A percentile compares a stretch with the other conserved stretches of the same genome.
Evolutionary conservation across 495 filamentous ascomycete species (phyloP).

Genomic region (Penicillium alfredii): DNA sequence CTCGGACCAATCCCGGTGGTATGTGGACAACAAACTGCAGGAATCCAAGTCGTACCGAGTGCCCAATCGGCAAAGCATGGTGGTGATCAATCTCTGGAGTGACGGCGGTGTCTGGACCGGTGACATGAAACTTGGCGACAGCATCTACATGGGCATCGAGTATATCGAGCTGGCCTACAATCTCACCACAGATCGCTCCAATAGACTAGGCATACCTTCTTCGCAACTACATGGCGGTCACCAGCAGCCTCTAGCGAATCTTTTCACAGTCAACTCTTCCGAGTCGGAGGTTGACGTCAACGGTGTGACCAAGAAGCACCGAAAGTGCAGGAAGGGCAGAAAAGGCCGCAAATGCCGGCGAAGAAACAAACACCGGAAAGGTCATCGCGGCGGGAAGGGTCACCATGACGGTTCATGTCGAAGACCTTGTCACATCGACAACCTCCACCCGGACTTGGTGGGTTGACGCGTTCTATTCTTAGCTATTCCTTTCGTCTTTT

Average conservation of each 20-base stretch:
- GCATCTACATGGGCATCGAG: constrained; percentile 63
- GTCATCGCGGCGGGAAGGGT: constrained; percentile 3
- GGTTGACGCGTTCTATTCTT: constrained; percentile 7
- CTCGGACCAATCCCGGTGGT: constrained; percentile 57
- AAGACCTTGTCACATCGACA: constrained; percentile 17
- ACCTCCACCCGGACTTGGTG: constrained; percentile 6
- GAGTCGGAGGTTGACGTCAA: background rate
- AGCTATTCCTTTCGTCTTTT: background rate
- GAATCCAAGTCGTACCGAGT: constrained; percentile 57
- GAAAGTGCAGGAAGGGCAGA: constrained; percentile 11
- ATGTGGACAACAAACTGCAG: constrained; percentile 51
- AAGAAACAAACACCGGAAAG: constrained; percentile 2
- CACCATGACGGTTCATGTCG: constrained; percentile 2
- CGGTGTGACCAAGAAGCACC: constrained; percentile 4
- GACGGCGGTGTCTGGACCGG: constrained; percentile 70
- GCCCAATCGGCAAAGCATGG: constrained; percentile 50
- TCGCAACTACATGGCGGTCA: constrained; percentile 14
- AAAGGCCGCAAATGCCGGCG: constrained; percentile 15
- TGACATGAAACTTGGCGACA: constrained; percentile 54
- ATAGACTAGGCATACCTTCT: background rate
- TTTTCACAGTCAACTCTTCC: background rate
- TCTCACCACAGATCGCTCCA: constrained; percentile 15
- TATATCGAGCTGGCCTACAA: constrained; percentile 74
- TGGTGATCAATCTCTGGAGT: constrained; percentile 72
- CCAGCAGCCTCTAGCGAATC: constrained; percentile 1